Evolutionary conservation across 129 eudicot genomes (phyloP), one percentile per base, ranked within the genome.

Genomic region (Helianthus tuberosus): DNA sequence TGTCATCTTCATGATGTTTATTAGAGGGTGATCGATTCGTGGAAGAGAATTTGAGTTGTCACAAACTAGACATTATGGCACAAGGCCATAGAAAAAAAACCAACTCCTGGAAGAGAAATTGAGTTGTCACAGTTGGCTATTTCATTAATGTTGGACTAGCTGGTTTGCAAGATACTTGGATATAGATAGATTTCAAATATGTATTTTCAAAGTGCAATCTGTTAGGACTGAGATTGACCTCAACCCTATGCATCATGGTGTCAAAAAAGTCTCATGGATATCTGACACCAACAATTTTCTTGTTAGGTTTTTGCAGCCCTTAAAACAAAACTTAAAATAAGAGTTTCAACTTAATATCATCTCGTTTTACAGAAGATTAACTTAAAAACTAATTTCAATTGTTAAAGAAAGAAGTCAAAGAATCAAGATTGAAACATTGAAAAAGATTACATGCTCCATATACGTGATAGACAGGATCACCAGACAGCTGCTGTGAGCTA

Each of bases 1-100:
- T 60, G 16, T 60, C 43, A 60, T 60, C 66, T 12, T 60, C 66
- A 60, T 13, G 60, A 1, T 50, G 73, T 29, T 50, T 29, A 68
- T 5, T 13, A 29, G 66, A 29, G 27, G 27, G n/a, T 49, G 73
- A 68, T 29, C 25, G 29, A 3, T 32, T 55, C 3, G 48, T 25
- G 29, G 29, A 25, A 25, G 29, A 25, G 29, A 25, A 25, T 0
- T 25, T 25, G 29, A 25, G 29, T 25, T 25, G 29, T 25, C 53
- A 4, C 53, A 49, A n/a, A n/a, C n/a, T n/a, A n/a, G n/a, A n/a
- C n/a, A n/a, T n/a, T n/a, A n/a, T n/a, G n/a, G n/a, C n/a, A n/a
- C n/a, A n/a, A n/a, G 74, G 41, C 74, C 51, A 51, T 20, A 20
- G n/a, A n/a, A n/a, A n/a, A n/a, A n/a, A n/a, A 2, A 2, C 29